Evolutionary conservation across 164 flowering plant species (phyloP).

Genomic region (Santalum album): DNA sequence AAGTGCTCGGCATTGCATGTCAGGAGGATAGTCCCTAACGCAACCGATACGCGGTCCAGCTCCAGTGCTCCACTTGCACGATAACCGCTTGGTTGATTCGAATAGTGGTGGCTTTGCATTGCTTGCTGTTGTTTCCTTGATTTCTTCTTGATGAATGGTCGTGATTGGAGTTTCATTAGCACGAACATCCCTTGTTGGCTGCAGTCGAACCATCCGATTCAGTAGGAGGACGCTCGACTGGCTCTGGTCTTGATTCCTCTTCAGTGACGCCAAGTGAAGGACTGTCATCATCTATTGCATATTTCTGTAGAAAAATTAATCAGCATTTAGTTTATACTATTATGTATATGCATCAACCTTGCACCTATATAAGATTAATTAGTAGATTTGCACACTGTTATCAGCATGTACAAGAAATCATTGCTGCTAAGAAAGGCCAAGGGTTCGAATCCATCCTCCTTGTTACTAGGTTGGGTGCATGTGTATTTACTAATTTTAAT

Average conservation of each 20-base stretch:
- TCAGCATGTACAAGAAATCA: too few relatives aligned
- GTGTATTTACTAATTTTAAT: too few relatives aligned
- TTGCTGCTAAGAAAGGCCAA: too few relatives aligned
- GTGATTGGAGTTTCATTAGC: neutral
- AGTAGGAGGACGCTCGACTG: neutral
- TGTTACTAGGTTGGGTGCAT: too few relatives aligned
- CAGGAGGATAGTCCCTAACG: constrained; percentile 42
- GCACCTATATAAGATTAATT: too few relatives aligned
- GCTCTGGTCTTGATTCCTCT: constrained; percentile 7
- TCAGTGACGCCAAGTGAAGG: constrained; percentile 4
- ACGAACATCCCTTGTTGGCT: neutral
- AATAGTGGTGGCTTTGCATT: constrained; percentile 7
- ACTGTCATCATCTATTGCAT: constrained; percentile 32
- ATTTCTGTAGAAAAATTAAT: constrained; percentile 18
- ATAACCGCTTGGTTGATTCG: constrained; percentile 14
- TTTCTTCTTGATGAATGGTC: neutral
- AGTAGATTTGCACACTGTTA: too few relatives aligned
- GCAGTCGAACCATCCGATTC: constrained; percentile 1
- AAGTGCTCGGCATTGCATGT: constrained; percentile 34
- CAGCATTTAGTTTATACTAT: too few relatives aligned
- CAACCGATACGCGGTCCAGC: constrained; percentile 43
- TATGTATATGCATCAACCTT: too few relatives aligned
- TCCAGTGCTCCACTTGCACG: constrained; percentile 39
- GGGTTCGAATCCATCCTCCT: too few relatives aligned
- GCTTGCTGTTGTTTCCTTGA: neutral